Evolutionary conservation across 257 asterid genomes (phyloP).

Genomic region (Fraxinus quadrangulata): DNA sequence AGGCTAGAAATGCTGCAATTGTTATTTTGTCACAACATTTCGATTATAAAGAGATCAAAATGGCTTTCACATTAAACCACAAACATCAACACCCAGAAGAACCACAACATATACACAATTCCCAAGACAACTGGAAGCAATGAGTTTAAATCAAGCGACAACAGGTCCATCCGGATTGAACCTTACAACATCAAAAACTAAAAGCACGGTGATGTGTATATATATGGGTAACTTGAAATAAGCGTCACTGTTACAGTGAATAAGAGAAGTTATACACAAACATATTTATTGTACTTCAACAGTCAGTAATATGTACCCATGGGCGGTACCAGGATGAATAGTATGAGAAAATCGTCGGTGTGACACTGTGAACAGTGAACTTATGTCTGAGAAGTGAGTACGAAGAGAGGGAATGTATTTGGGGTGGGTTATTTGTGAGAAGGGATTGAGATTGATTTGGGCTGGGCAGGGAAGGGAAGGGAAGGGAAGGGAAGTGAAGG

Average conservation of each 20-base stretch:
- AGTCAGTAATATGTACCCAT: not conserved
- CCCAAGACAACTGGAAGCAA: not conserved
- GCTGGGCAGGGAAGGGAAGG: no score
- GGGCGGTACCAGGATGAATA: no score
- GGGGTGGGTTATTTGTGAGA: no score
- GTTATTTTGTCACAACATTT: not conserved
- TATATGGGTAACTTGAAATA: not conserved
- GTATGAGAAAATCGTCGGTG: no score
- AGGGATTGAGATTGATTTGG: no score
- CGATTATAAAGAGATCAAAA: not conserved
- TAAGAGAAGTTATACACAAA: not conserved
- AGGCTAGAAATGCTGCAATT: conserved; percentile 82
- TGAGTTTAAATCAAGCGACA: not conserved
- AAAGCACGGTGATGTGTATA: not conserved
- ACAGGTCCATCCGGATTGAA: not conserved
- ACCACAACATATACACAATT: not conserved
- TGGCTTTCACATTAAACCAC: not conserved
- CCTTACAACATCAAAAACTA: not conserved
- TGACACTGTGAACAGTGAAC: no score
- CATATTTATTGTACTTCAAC: not conserved
- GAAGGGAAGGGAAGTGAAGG: no score
- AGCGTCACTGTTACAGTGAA: not conserved
- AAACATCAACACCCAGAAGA: not conserved
- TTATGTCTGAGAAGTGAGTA: no score
- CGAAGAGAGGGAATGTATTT: no score